Evolutionary conservation across 805 yeast species (phyloP), one percentile per base, ranked within the genome.

Genomic region (Candida quercuum): DNA sequence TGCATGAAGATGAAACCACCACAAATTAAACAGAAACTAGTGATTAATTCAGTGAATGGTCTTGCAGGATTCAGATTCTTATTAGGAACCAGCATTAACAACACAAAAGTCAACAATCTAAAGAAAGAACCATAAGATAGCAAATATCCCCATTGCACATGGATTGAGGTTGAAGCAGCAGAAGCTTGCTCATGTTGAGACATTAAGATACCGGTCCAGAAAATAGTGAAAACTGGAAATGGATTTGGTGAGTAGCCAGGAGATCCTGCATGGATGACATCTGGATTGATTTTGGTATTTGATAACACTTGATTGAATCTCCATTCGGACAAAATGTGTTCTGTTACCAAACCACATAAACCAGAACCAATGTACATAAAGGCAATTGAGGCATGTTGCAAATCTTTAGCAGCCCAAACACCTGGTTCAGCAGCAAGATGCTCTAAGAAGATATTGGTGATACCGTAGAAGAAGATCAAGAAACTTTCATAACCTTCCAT

Each of bases 201-300:
- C 99, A 93, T 93, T 44, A 93, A 69, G 12, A 82, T 72, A 21
- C 99, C 99, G 1, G 98, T 93, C 95, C 96, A 93, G 64, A 86
- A 93, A 24, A 93, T 85, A 3, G 94, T 87, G 47, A 93, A 75
- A 1, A 86, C 79, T 3, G 98, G 97, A 74, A 93, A 87, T 24
- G 97, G 97, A 57, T 93, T 93, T 46, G 95, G 89, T 1, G 95
- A 81, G 59, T 67, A 85, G 0, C 94, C 94, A 2, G 89, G 89
- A 1, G 81, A 61, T 11, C 72, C 69, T 4, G 64, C 66, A 36
- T 52, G 53, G 17, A 54, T 56, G 7, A 53, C 60, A 25, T 40
- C 38, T 13, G 59, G 35, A 31, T 49, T 47, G 28, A 55, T 51
- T 38, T 49, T 51, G 2, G 60, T 52, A 38, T 57, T 54, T 7